Base-by-base conservation (phyloP, 73 alveolate genomes). In the Paramecium sexaurelia region DNA sequence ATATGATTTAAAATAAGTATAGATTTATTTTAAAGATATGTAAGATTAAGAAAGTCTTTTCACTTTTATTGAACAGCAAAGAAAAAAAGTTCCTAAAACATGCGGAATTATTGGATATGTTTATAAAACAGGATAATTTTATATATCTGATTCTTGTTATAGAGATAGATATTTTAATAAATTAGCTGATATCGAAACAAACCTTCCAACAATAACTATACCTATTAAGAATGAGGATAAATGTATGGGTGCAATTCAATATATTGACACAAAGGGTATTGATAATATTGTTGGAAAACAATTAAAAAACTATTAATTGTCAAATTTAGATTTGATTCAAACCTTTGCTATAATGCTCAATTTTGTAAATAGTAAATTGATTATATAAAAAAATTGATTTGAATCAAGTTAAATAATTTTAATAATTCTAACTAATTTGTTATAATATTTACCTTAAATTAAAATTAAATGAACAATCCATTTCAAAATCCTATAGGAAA, bases 381-480 rank as follows among this genome's bases (percentile, higher is more conserved):
- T 51, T 51, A 51, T 51, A 51, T 51, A 51, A 51, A 51, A n/a
- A 51, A n/a, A 51, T 51, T 51, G 67, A 51, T 51, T 51, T 51
- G 33, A 19, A 51, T 20, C 15, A 51, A 11, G 17, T 17, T 51
- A 51, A 51, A 51, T 8, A 51, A 1, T 17, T 51, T 51, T 51
- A 51, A 17, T 51, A 51, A 5, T 4, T 51, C 67, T 51, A 17
- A 51, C 29, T 51, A 17, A 0, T n/a, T 51, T 51, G 29, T 17
- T 3, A 51, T 51, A 66, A 24, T 66, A 29, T 73, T 29, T 29
- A 73, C 87, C 87, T 73, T 37, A 73, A 73, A 32, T 73, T 29
- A 73, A 73, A 73, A 73, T 29, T 73, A 73, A 32, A 73, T 35
- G 45, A 73, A 29, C 57, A 73, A 73, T 73, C 87, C 87, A 10